These are phyloP conservation scores for Aphanomyces invadans DNA, from an alignment of 352 stramenopile species.

Conservation along the genomic window DNA sequence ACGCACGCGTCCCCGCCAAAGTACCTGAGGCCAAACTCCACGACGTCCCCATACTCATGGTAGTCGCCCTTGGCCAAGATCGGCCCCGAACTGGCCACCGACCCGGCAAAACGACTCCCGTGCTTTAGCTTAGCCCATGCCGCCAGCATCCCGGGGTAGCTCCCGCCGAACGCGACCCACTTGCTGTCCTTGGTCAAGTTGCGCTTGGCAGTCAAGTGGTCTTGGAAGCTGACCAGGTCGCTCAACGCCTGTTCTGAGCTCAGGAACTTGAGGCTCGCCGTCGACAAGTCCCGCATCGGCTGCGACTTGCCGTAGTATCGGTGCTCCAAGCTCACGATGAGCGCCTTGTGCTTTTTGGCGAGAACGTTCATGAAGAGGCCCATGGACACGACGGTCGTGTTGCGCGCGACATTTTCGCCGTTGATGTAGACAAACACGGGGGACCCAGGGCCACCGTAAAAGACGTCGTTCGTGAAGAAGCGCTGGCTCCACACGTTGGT, in stretches of 20 bases:
- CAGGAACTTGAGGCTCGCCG: slow-evolving; percentile 60
- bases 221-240: slow-evolving; percentile 74
- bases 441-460: slow-evolving; percentile 41
- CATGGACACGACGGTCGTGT: slow-evolving; percentile 46
- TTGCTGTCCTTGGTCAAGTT: slow-evolving; percentile 33
- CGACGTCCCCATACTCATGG: slow-evolving; percentile 62
- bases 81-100: slow-evolving; percentile 50
- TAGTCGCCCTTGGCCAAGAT: slow-evolving; percentile 59
- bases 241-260: slow-evolving; percentile 74
- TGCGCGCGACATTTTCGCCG: slow-evolving; percentile 43
- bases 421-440: slow-evolving; percentile 82
- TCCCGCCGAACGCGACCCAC: slow-evolving; percentile 74
- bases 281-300: slow-evolving; percentile 59
- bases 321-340: slow-evolving; percentile 78
- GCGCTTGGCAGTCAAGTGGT: slow-evolving; percentile 34
- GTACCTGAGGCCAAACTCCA: slow-evolving; percentile 68
- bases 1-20: slow-evolving; percentile 48
- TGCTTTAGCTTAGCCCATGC: slow-evolving; percentile 50
- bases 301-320: slow-evolving; percentile 83
- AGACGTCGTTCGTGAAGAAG: slow-evolving; percentile 62
- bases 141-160: slow-evolving; percentile 77
- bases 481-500: slow-evolving; percentile 37
- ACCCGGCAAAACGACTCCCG: neutral
- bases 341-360: slow-evolving; percentile 37
- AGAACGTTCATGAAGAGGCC: slow-evolving; percentile 59